These are phyloP conservation scores for Aureobasidium sp. DNA, from an alignment of 2,329 filamentous ascomycete species.

Conservation along the genomic window DNA sequence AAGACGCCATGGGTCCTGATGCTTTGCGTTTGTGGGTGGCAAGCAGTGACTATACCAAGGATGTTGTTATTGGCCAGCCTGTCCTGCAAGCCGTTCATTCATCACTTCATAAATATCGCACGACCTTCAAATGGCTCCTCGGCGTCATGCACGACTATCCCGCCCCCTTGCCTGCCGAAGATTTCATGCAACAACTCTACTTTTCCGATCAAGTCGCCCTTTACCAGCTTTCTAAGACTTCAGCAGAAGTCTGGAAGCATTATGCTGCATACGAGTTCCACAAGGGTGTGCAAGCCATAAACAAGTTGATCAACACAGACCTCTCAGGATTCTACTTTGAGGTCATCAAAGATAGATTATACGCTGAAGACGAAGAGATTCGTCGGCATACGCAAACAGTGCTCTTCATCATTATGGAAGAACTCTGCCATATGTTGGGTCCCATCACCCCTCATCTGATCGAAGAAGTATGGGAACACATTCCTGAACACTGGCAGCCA, in stretches of 20 bases:
- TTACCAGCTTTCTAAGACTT: conserved; percentile 62
- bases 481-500: conserved; percentile 53
- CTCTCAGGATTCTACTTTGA: conserved; percentile 94
- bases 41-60: conserved; percentile 82
- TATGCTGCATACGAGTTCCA: conserved; percentile 75
- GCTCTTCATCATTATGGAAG: conserved; percentile 57
- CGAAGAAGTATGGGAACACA: conserved; percentile 79
- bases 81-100: conserved; percentile 71
- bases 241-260: conserved; percentile 56
- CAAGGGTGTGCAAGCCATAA: conserved; percentile 65
- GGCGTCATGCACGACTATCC: conserved; percentile 51
- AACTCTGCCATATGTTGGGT: conserved; percentile 69
- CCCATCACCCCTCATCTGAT: conserved; percentile 78
- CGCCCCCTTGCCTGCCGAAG: conserved; percentile 17
- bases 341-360: conserved; percentile 82
- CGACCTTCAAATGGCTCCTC: conserved; percentile 83
- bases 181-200: conserved; percentile 15
- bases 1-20: conserved; percentile 63
- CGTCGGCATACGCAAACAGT: conserved; percentile 51
- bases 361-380: conserved; percentile 68
- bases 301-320: conserved; percentile 73
- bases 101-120: conserved; percentile 76
- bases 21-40: conserved; percentile 86
- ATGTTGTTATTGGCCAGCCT: conserved; percentile 73
- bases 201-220: conserved; percentile 65